A percentile compares a stretch with the other conserved stretches of the same genome.
Conservation (phyloP, 345 rosid genomes). For the Eutrema japonicum region DNA sequence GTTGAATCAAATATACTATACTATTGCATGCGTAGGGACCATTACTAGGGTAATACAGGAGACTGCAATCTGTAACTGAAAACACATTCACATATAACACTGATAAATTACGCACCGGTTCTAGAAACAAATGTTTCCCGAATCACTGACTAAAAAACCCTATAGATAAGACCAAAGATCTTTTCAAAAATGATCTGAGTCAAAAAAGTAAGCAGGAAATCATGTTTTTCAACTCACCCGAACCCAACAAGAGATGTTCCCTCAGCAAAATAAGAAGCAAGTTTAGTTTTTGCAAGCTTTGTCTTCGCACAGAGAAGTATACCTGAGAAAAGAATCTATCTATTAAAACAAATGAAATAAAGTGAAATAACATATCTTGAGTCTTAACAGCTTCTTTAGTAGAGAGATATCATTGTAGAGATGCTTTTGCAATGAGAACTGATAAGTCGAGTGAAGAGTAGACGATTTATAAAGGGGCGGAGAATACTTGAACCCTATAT, state of each 20-base stretch:
- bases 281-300: conserved; percentile 72
- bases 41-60: too few relatives aligned
- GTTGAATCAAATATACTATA: too few relatives aligned
- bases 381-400: not conserved
- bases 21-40: too few relatives aligned
- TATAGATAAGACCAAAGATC: conserved; percentile 4
- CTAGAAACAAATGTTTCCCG: not conserved
- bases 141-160: conserved; percentile 9
- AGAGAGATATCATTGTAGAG: conserved; percentile 13
- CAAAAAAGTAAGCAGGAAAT: conserved; percentile 7
- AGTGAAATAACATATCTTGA: conserved; percentile 6
- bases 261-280: conserved; percentile 82
- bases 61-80: too few relatives aligned
- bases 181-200: not conserved
- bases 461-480: not conserved
- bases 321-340: conserved; percentile 52
- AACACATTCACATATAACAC: not conserved
- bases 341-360: conserved; percentile 17
- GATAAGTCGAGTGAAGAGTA: conserved; percentile 6
- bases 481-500: conserved; percentile 3
- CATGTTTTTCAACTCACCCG: conserved; percentile 48
- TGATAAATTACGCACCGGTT: not conserved
- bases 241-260: conserved; percentile 66
- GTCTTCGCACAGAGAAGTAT: conserved; percentile 92
- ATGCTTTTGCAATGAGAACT: conserved; percentile 9